Conservation (phyloP, 768 basidiomycete genomes). For the Trametes cinnabarina region DNA sequence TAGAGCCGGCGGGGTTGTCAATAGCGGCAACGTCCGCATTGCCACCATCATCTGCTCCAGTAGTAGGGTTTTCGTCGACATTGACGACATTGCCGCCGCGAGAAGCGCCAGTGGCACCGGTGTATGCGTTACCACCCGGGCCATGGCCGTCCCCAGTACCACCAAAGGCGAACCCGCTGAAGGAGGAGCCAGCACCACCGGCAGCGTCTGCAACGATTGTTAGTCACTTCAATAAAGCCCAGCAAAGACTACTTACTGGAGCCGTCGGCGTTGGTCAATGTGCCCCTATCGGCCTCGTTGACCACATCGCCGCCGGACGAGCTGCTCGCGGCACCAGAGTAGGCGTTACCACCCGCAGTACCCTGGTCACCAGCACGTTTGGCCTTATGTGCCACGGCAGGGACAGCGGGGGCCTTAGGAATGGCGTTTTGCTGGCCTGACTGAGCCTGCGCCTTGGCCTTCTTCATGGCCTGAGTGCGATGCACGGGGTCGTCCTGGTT, state of each 20-base stretch:
- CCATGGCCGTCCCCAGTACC: slow-evolving; percentile 22
- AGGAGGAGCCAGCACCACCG: slow-evolving; percentile 16
- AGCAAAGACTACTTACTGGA: slow-evolving; percentile 14
- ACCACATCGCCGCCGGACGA: slow-evolving; percentile 24
- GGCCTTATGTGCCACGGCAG: not conserved
- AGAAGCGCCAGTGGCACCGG: slow-evolving; percentile 14
- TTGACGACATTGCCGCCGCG: slow-evolving; percentile 19
- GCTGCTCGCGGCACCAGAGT: slow-evolving; percentile 23
- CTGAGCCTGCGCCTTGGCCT: slow-evolving; percentile 8
- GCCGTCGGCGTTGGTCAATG: slow-evolving; percentile 16
- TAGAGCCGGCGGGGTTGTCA: slow-evolving; percentile 9
- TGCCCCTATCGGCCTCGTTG: slow-evolving; percentile 8
- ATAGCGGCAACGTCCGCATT: not conserved
- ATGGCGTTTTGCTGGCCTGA: not conserved
- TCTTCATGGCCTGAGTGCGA: slow-evolving; percentile 15
- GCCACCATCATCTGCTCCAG: not conserved
- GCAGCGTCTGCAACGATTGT: slow-evolving; percentile 12
- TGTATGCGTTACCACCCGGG: slow-evolving; percentile 23
- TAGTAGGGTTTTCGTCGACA: not conserved
- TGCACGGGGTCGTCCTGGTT: not conserved
- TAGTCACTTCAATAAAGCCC: not conserved
- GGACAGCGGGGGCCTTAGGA: not conserved
- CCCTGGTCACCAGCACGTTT: slow-evolving; percentile 25
- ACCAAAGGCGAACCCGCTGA: slow-evolving; percentile 21
- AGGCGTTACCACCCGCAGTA: slow-evolving; percentile 29